Percentiles rank a stretch among this genome's conserved stretches.
phyloP scores from a whole-genome alignment of 495 filamentous ascomycete species.

The Lasiosphaeriaceae sp. region DNA sequence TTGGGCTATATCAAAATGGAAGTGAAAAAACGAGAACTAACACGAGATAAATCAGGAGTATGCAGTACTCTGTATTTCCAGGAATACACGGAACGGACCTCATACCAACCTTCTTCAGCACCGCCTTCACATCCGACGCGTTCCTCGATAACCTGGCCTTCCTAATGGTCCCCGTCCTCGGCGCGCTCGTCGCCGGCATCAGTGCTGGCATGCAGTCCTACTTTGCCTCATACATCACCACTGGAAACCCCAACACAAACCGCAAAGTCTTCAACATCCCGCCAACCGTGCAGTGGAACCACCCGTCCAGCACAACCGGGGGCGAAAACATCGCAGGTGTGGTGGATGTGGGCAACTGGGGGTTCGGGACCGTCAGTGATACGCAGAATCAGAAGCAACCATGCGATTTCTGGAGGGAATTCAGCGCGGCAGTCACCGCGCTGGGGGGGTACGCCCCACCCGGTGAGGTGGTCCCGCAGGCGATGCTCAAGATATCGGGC shows the following conservation, averaged over 20 bases:
- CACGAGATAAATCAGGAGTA: conserved; percentile 15
- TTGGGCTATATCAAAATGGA: no score
- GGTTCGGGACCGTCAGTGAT: conserved; percentile 31
- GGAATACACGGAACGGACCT: conserved; percentile 32
- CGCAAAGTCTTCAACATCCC: conserved; percentile 31
- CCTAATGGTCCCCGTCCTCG: conserved; percentile 31
- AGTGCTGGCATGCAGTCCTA: conserved; percentile 39
- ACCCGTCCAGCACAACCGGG: conserved; percentile 16
- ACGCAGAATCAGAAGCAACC: conserved; percentile 27
- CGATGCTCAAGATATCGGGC: background rate
- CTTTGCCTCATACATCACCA: conserved; percentile 34
- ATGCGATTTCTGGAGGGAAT: conserved; percentile 37
- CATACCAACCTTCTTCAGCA: conserved; percentile 33
- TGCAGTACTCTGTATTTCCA: conserved; percentile 37
- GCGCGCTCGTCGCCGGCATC: conserved; percentile 28
- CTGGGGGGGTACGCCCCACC: conserved; percentile 35
- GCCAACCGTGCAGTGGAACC: conserved; percentile 32
- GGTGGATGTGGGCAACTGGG: conserved; percentile 33
- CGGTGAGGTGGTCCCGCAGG: conserved; percentile 11
- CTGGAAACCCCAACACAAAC: conserved; percentile 36
- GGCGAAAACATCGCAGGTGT: conserved; percentile 26
- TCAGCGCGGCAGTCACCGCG: conserved; percentile 31
- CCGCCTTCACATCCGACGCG: conserved; percentile 26
- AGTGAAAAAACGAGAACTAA: no score
- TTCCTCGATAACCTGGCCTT: conserved; percentile 28